Evolutionary conservation across 495 filamentous ascomycete genomes (phyloP).

Genomic region (Penicillium verhagenii): DNA sequence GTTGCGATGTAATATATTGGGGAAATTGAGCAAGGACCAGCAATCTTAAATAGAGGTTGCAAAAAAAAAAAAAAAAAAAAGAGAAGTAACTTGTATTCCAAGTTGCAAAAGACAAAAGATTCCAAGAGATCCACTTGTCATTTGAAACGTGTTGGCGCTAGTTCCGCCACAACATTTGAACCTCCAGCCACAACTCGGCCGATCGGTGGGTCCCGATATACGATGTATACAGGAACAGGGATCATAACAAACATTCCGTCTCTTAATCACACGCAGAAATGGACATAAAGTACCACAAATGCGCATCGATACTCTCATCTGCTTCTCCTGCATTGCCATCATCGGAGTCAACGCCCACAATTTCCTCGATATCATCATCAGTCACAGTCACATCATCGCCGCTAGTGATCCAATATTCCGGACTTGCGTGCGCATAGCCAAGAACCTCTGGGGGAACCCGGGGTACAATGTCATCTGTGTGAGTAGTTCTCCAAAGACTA

Average conservation of each 20-base stretch:
- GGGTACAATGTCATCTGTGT: constrained; percentile 65
- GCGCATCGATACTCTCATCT: constrained; percentile 2
- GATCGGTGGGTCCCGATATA: constrained; percentile 3
- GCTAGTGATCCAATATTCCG: constrained; percentile 64
- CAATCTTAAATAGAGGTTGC: too few species aligned
- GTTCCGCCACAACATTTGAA: background rate
- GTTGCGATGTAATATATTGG: background rate
- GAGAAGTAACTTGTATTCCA: too few species aligned
- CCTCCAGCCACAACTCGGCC: constrained; percentile 4
- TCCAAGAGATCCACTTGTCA: background rate
- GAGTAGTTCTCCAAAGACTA: constrained; percentile 61
- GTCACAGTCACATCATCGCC: constrained; percentile 39
- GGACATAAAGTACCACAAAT: constrained; percentile 1
- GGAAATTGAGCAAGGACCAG: background rate
- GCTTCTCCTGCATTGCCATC: constrained; percentile 39
- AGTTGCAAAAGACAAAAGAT: background rate
- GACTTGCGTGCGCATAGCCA: constrained; percentile 61
- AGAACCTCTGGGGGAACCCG: constrained; percentile 55
- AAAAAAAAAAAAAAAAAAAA: background rate
- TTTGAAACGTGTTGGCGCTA: background rate
- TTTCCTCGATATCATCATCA: constrained; percentile 38
- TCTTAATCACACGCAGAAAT: background rate
- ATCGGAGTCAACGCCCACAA: constrained; percentile 35
- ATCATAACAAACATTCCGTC: too few species aligned
- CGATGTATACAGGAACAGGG: background rate